Evolutionary conservation across 2,329 filamentous ascomycete genomes (phyloP), one percentile per base, ranked within the genome.

Genomic region (Ophiostoma ulmi): DNA sequence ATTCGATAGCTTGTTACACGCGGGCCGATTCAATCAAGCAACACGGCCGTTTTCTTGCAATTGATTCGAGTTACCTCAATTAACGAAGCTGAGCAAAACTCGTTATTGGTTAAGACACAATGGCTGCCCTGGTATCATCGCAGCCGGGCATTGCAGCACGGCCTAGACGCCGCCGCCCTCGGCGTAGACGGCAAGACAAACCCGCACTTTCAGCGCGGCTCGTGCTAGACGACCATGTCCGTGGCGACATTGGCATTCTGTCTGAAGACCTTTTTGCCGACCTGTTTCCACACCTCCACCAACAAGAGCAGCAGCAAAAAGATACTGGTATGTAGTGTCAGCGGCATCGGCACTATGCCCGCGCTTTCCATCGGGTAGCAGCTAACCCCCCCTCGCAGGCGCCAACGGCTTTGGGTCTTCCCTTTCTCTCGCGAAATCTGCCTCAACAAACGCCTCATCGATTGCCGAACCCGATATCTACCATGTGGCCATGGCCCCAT

Each of bases 211-310:
- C 91, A 72, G 94, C 93, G 71, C 89, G 91, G 71, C 84, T 98
- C 68, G 86, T 96, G 52, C 87, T 97, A 71, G 93, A 97, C 79
- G 91, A 93, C 77, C 90, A 91, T 78, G 85, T 97, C 76, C 92
- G 90, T 80, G 92, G 92, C 69, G 92, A 97, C 77, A 86, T 94
- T 73, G 95, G 93, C 73, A 87, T 95, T 74, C 80, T 98, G 69
- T 97, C 94, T 14, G 90, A 93, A 76, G 93, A 97, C 79, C 84
- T 99, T 69, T 93, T 94, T 76, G 83, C 86, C 66, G 91, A 96
- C 77, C 85, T 98, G 69, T 93, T 96, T 80, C 89, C 91, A 73
- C 82, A 87, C 75, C 77, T 85, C 13, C 63, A 71, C 66, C 69
- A 69, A 17, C 71, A 72, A 36, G 71, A 74, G 64, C 70, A 73